Evolutionary conservation across 176 grass and related monocot species (phyloP).

Genomic region (Zoysia pacifica): DNA sequence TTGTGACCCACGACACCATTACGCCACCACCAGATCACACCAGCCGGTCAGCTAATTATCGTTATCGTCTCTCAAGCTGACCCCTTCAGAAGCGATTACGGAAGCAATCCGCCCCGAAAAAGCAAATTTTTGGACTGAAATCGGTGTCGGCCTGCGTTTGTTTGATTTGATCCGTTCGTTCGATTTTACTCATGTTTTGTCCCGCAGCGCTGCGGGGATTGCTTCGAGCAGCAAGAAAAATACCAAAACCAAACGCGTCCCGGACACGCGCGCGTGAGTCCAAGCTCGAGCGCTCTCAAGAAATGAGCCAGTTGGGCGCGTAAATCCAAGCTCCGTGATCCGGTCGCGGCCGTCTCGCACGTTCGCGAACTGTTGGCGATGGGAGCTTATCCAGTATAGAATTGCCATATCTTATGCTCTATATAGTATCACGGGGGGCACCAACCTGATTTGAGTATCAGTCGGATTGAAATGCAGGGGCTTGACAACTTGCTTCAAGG

Average conservation of each 20-base stretch:
- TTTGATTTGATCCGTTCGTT: slow-evolving; percentile 53
- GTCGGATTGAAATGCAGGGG: not conserved
- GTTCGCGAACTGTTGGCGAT: not conserved
- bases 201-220: slow-evolving; percentile 1
- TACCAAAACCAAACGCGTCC: not conserved
- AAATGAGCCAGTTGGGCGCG: not conserved
- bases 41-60: not conserved
- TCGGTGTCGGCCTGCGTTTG: not conserved
- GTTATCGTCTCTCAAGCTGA: slow-evolving; percentile 8
- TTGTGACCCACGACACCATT: not conserved
- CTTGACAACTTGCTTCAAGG: slow-evolving; percentile 30
- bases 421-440: not conserved
- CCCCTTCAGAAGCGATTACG: slow-evolving; percentile 19
- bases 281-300: not conserved
- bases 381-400: not conserved
- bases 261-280: not conserved
- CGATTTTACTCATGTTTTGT: slow-evolving; percentile 41
- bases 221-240: slow-evolving; percentile 2
- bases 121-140: slow-evolving; percentile 14
- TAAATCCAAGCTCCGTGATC: slow-evolving; percentile 35
- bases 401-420: not conserved
- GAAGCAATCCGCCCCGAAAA: slow-evolving; percentile 16
- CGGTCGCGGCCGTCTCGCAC: slow-evolving; percentile 35
- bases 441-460: not conserved
- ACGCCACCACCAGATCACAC: not conserved